Evolutionary conservation across 2,329 filamentous ascomycete species (phyloP).

Genomic region (Aspergillus caelatus): DNA sequence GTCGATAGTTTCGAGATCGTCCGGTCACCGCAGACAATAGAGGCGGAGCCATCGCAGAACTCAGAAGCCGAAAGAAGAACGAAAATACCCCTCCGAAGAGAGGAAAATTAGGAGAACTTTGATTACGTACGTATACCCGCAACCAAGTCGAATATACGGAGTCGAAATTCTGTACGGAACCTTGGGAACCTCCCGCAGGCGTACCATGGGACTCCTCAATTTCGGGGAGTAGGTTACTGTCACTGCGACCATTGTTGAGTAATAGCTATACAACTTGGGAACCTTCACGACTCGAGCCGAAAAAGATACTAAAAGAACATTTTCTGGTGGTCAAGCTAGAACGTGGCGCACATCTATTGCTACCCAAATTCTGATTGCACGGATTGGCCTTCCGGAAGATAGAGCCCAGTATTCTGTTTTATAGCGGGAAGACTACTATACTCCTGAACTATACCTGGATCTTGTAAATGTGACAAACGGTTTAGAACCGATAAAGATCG

Average conservation of each 20-base stretch:
- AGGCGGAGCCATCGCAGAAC: background rate
- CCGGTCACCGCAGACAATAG: conserved; percentile 3
- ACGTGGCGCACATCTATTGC: background rate
- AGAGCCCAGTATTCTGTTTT: background rate
- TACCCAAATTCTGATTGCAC: background rate
- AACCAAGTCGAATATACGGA: too few species aligned
- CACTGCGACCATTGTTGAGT: background rate
- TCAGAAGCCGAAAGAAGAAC: background rate
- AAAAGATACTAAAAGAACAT: background rate
- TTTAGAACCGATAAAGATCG: background rate
- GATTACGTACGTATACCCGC: background rate
- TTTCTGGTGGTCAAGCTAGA: background rate
- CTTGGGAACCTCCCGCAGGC: background rate
- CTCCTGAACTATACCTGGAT: background rate
- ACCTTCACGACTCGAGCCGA: background rate
- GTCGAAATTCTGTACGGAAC: background rate
- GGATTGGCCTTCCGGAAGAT: background rate
- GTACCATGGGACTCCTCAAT: conserved; percentile 1
- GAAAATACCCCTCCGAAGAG: background rate
- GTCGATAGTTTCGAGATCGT: conserved; percentile 4
- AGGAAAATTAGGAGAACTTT: background rate
- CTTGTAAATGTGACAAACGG: background rate
- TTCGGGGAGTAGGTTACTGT: background rate
- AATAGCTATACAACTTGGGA: background rate
- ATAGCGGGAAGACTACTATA: background rate